phyloP scores from a whole-genome alignment of 176 grass and related monocot species.

The Puccinellia tenuiflora region DNA sequence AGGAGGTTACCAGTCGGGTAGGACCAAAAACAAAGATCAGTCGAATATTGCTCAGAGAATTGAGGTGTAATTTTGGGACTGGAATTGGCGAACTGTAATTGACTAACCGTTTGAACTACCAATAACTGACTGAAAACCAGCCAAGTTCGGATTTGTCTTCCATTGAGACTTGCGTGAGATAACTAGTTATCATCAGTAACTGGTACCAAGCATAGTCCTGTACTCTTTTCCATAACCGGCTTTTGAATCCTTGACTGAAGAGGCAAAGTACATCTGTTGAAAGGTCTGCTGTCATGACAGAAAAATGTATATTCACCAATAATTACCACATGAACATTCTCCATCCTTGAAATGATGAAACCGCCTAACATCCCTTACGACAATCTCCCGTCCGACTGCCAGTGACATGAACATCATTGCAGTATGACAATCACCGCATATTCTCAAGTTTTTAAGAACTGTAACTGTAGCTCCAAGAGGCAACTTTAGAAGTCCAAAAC shows the following conservation, averaged over 20 bases:
- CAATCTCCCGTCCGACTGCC: conserved; percentile 67
- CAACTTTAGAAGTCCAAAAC: conserved; percentile 79
- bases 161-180: background rate
- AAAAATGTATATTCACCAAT: conserved; percentile 51
- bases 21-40: background rate
- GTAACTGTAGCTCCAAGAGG: conserved; percentile 61
- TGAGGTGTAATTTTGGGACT: background rate
- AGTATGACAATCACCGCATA: conserved; percentile 86
- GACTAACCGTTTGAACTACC: background rate
- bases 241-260: background rate
- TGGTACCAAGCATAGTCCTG: background rate
- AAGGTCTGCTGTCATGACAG: background rate
- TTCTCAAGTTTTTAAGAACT: conserved; percentile 94
- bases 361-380: conserved; percentile 76
- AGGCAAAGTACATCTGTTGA: background rate
- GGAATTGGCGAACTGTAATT: background rate
- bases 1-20: background rate
- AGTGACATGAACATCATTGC: conserved; percentile 82
- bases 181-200: background rate
- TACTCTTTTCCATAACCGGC: background rate
- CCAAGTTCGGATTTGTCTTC: background rate
- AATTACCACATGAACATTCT: conserved; percentile 86
- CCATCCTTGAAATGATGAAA: conserved; percentile 97
- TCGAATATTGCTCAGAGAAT: background rate
- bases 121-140: background rate